Base-by-base conservation (phyloP, 1,284 basidiomycete species). In the Hymenochaete sp. region DNA sequence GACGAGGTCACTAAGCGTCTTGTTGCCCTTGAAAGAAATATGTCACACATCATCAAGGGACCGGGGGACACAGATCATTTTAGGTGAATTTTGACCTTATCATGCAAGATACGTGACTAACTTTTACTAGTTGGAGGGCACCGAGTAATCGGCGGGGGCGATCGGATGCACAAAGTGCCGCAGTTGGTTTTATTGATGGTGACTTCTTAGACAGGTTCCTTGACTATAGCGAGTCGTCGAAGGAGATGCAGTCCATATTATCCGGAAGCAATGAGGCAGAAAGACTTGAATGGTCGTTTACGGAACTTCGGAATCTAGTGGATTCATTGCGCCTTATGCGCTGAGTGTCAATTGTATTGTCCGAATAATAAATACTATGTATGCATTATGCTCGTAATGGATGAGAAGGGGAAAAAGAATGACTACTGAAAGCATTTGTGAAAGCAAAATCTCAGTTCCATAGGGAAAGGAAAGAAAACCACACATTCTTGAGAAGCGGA, bases 141-240 rank as follows among this genome's bases (percentile, higher is more conserved):
- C 82, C 83, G 0, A 74, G 73, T 45, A 73, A 67, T 43, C 65
- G 63, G 37, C 56, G 71, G 54, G 72, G 81, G 50, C 63, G 70
- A 44, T 70, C 75, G 56, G 74, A 79, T 59, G 65, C 72, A 43
- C 73, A 84, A 50, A 53, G 62, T 39, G 58, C 68, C 11, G 68
- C 76, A 14, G 63, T 73, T 58, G 92, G 92, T 2, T 93, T 96
- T 68, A 68, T 96, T 22, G 92, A 97, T 55, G 93, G 92, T 2
- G 86, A 92, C 57, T 89, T 92, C 55, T 62, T 93, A 22, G 86
- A 92, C 60, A 65, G 68, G 24, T 81, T 83, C 63, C 66, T 89
- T 21, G 56, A 63, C 10, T 57, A 70, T 18, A 38, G 62, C 26
- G 59, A 56, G 44, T 56, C 57, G 19, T 65, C 67, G 2, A 55